Percentiles rank a stretch among this genome's conserved stretches.
Conservation (phyloP, 2,329 filamentous ascomycete species). For the Verticillium klebahnii region DNA sequence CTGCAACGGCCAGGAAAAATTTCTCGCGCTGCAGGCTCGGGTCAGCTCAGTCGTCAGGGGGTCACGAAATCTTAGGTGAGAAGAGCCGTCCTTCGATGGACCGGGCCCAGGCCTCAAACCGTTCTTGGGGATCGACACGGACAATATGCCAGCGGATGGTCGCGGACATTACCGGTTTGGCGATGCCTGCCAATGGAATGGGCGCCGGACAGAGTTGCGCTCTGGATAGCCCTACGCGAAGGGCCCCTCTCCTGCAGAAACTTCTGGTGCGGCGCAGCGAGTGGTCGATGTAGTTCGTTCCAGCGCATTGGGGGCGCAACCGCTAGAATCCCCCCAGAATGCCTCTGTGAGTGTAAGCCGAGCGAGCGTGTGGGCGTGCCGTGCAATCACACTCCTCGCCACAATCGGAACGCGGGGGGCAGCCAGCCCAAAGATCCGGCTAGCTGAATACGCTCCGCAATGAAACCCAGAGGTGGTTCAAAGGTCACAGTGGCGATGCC, state of each 20-base stretch:
- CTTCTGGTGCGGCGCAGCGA: not conserved
- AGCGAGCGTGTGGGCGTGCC: not conserved
- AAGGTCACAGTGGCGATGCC: not conserved
- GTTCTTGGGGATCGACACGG: not conserved
- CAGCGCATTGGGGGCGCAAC: not conserved
- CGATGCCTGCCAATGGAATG: not conserved
- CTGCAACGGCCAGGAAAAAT: no score
- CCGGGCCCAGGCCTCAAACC: not conserved
- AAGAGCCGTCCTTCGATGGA: not conserved
- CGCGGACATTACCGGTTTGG: not conserved
- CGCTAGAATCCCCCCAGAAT: not conserved
- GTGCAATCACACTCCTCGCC: not conserved
- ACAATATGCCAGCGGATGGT: not conserved
- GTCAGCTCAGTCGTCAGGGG: not conserved
- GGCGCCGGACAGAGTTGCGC: not conserved
- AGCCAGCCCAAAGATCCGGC: not conserved
- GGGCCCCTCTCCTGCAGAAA: not conserved
- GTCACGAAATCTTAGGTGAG: not conserved
- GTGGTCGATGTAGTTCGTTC: not conserved
- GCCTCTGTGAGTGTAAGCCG: not conserved
- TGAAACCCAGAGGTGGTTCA: not conserved
- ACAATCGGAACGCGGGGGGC: not conserved
- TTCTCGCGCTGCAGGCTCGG: not conserved
- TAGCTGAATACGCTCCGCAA: not conserved
- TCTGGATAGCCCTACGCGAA: not conserved